Conservation (phyloP, 176 grass and related monocot species). For the Oryza nivara region DNA sequence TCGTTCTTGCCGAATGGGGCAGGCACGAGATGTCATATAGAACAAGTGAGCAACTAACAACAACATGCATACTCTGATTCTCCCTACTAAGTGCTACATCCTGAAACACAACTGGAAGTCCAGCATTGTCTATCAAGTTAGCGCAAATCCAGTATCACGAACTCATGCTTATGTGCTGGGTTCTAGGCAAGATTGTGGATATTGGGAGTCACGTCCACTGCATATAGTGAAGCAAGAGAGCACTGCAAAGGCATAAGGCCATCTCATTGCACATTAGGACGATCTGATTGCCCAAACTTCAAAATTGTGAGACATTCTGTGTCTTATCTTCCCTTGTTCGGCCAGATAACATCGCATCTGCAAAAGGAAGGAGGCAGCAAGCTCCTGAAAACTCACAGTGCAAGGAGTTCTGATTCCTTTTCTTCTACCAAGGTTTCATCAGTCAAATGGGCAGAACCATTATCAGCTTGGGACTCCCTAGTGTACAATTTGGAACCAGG, state of each 20-base stretch:
- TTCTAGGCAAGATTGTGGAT: conserved; percentile 7
- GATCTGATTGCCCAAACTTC: conserved; percentile 38
- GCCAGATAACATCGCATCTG: conserved; percentile 11
- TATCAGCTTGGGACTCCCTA: conserved; percentile 32
- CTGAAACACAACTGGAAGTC: conserved; percentile 22
- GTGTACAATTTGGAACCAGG: conserved; percentile 59
- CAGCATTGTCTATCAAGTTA: conserved; percentile 1
- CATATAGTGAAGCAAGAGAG: neutral
- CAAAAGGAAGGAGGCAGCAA: neutral
- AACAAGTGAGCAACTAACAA: conserved; percentile 18
- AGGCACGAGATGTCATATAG: conserved; percentile 15
- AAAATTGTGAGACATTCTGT: conserved; percentile 21
- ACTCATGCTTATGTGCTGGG: neutral
- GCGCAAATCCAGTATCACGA: neutral
- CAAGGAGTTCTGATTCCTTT: conserved; percentile 76
- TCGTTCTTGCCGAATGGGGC: neutral
- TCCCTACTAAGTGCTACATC: conserved; percentile 19
- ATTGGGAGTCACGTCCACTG: neutral
- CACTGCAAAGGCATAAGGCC: neutral
- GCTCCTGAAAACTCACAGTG: conserved; percentile 45
- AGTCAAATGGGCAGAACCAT: conserved; percentile 18
- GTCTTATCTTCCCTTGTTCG: conserved; percentile 24
- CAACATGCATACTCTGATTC: conserved; percentile 9
- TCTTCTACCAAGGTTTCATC: conserved; percentile 33
- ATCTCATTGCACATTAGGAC: neutral